Percentiles rank a stretch among this genome's conserved stretches.
Evolutionary conservation across 306 rosid genomes (phyloP).

Genomic region (Begonia fuchsioides): DNA sequence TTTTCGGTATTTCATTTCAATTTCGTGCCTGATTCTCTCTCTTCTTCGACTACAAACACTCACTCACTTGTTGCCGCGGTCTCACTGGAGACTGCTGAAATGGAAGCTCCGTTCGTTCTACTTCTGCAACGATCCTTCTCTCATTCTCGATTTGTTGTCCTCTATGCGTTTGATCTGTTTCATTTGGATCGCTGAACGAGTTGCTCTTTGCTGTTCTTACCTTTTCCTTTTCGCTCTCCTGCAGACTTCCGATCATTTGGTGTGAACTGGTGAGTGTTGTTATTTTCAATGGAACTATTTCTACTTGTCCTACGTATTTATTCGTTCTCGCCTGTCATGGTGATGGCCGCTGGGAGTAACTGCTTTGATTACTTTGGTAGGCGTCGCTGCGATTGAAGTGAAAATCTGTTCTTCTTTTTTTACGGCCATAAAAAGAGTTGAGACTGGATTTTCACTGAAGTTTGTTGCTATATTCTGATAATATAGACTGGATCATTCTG

Average conservation of each 20-base stretch:
- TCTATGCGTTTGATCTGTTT: background rate
- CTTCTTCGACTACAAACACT: background rate
- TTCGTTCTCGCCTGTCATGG: conserved; percentile 15
- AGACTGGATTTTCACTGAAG: too few species aligned
- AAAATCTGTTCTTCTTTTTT: too few species aligned
- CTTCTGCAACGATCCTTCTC: conserved; percentile 2
- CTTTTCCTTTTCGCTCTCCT: conserved; percentile 15
- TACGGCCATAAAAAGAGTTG: too few species aligned
- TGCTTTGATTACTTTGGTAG: background rate
- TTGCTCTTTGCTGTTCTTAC: background rate
- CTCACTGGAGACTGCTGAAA: conserved; percentile 38
- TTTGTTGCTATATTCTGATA: too few species aligned
- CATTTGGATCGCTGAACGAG: conserved; percentile 6
- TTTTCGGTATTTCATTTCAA: conserved; percentile 11
- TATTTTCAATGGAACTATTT: too few species aligned
- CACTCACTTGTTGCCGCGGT: conserved; percentile 21
- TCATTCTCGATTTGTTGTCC: background rate
- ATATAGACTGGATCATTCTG: too few species aligned
- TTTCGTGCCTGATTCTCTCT: conserved; percentile 6
- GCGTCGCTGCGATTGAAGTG: background rate
- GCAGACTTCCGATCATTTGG: conserved; percentile 13
- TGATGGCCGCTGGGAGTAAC: conserved; percentile 14
- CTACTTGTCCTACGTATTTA: background rate
- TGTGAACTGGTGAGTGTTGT: too few species aligned
- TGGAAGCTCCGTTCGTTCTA: conserved; percentile 25